Evolutionary conservation across 345 rosid species (phyloP), one percentile per base, ranked within the genome.

Genomic region (Durio zibethinus): DNA sequence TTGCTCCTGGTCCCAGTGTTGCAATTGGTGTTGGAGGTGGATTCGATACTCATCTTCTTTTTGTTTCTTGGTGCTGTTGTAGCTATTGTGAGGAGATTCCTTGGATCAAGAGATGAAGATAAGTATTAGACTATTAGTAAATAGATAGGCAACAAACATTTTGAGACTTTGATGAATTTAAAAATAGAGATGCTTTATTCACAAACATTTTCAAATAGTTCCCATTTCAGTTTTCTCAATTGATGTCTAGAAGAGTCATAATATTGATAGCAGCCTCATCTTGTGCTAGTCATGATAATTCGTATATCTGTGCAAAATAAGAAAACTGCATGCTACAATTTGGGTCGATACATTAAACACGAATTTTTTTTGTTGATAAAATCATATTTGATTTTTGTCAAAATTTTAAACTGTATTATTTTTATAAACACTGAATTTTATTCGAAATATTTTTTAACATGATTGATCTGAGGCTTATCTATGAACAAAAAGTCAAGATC

Each of bases 1-100:
- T 91, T 63, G 86, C 92, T 40, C 98, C 97, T 4, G 94, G 97
- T 74, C 97, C 99, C 18, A 80, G 89, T 50, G 86, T 91, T 33
- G 99, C 96, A 9, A 62, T 95, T 16, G 97, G 98, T 43, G 57
- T 80, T 21, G 98, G 99, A 29, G 98, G 97, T 64, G 99, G 99
- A 21, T 90, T 93, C 12, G 99, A 95, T 20, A 63, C 77, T 91
- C 5, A 79, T 77, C 54, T 81, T 95, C 60, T 95, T 95, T 82
- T 6, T 95, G 86, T 83, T 93, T 80, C 80, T 91, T 16, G 99
- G 99, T 76, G 97, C 96, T 12, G 88, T 81, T 42, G 90, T 96
- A 25, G 97, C 99, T 60, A 88, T 93, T 12, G 78, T 88, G 56
- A 86, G 90, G 84, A 90, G 83, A 79, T 80, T 93, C 82, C 35